Conservation (phyloP, 2,329 filamentous ascomycete genomes). For the Colletotrichum gigasporum region DNA sequence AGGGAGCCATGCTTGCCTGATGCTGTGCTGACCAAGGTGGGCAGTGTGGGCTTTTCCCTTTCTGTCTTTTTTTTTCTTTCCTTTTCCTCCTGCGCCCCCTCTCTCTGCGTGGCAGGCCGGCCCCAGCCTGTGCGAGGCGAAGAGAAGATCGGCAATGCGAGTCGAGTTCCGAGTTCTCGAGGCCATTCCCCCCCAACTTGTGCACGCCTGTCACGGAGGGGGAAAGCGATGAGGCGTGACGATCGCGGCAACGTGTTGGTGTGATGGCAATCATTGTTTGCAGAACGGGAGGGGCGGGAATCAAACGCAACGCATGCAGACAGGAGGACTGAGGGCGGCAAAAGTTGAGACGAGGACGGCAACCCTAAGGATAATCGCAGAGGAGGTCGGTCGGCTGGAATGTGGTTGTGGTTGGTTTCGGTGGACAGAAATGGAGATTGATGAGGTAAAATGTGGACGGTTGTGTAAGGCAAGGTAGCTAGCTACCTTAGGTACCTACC, state of each 20-base stretch:
- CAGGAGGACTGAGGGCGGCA: background rate
- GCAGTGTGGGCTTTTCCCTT: constrained; percentile 3
- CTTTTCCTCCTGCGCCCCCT: too few relatives aligned
- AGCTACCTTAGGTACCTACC: too few relatives aligned
- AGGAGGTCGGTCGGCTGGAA: background rate
- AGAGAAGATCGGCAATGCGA: constrained; percentile 25
- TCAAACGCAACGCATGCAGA: constrained; percentile 4
- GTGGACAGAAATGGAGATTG: constrained; percentile 5
- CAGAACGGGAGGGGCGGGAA: background rate
- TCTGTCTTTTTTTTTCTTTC: too few relatives aligned
- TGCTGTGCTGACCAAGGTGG: constrained; percentile 19
- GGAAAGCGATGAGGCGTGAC: background rate
- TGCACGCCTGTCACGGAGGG: background rate
- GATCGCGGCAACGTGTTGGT: background rate
- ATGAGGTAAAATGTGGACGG: constrained; percentile 25
- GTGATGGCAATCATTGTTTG: background rate
- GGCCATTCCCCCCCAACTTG: background rate
- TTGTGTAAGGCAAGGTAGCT: too few relatives aligned
- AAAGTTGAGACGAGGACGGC: background rate
- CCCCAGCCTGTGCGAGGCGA: constrained; percentile 21
- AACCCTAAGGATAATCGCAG: background rate
- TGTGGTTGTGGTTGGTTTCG: constrained; percentile 12
- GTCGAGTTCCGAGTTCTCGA: background rate
- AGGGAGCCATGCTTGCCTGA: constrained; percentile 25
- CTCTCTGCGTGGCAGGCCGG: constrained; percentile 27